Percentiles rank a stretch among this genome's conserved stretches.
phyloP scores from a whole-genome alignment of 2,329 filamentous ascomycete species.

The Alternaria triticina region DNA sequence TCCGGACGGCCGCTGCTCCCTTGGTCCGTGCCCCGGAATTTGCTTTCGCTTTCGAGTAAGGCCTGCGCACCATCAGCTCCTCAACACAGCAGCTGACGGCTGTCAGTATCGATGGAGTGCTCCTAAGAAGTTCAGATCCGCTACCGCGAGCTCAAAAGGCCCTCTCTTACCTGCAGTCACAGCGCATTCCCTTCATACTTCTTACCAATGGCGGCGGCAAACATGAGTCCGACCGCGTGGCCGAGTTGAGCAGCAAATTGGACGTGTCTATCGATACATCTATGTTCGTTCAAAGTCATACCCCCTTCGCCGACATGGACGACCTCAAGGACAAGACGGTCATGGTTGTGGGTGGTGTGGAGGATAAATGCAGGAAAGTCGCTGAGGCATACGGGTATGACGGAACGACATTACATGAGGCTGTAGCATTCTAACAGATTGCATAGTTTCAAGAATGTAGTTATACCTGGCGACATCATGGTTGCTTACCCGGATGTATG shows the following conservation, averaged over 20 bases:
- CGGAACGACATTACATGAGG: not conserved
- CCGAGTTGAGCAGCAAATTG: constrained; percentile 71
- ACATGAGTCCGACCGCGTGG: constrained; percentile 75
- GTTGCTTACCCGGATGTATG: constrained; percentile 75
- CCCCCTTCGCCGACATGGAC: constrained; percentile 76
- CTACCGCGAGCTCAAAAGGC: constrained; percentile 80
- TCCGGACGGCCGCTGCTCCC: constrained; percentile 33
- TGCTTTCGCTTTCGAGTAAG: constrained; percentile 65
- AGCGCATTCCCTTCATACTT: constrained; percentile 88
- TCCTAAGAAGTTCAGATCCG: constrained; percentile 79
- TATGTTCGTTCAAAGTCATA: constrained; percentile 89
- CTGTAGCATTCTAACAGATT: not conserved
- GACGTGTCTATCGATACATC: constrained; percentile 67
- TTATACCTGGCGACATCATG: constrained; percentile 86
- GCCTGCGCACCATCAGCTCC: constrained; percentile 25
- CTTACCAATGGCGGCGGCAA: constrained; percentile 95
- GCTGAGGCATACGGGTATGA: constrained; percentile 63
- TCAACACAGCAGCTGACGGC: constrained; percentile 26
- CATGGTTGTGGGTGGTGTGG: constrained; percentile 56
- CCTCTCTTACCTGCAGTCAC: constrained; percentile 72
- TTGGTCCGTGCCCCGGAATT: constrained; percentile 58
- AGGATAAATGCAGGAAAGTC: constrained; percentile 69
- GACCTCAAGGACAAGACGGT: constrained; percentile 62
- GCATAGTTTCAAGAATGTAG: constrained; percentile 66
- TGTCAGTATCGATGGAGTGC: constrained; percentile 87